These are phyloP conservation scores for Cryptosporidium felis DNA, from an alignment of 169 alveolate genomes.

Conservation along the genomic window DNA sequence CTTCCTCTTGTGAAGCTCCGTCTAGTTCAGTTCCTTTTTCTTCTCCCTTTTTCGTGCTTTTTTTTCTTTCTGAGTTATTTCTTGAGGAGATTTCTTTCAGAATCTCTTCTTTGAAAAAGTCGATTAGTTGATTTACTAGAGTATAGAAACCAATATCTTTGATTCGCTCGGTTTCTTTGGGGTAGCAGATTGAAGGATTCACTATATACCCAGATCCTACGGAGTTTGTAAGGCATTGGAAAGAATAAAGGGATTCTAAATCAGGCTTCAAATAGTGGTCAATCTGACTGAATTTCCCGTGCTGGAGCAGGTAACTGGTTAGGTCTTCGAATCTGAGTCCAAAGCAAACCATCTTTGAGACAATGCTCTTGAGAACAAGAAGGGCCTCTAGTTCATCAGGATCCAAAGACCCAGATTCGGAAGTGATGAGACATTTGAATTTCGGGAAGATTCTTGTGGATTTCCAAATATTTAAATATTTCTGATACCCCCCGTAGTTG, in stretches of 20 bases:
- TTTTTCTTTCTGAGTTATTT: background rate
- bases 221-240: constrained; percentile 15
- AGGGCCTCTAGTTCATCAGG: constrained; percentile 6
- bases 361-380: background rate
- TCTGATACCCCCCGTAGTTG: background rate
- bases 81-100: background rate
- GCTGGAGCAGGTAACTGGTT: background rate
- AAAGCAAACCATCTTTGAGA: constrained; percentile 36
- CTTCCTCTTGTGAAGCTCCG: too few relatives aligned
- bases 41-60: background rate
- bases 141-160: constrained; percentile 25
- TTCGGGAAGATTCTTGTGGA: constrained; percentile 18
- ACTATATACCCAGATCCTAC: constrained; percentile 4
- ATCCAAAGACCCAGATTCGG: background rate
- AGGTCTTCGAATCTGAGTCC: constrained; percentile 17
- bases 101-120: constrained; percentile 5
- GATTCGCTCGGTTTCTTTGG: background rate
- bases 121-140: constrained; percentile 21
- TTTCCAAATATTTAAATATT: background rate
- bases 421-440: background rate
- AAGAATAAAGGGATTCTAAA: constrained; percentile 6
- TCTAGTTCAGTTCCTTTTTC: too few relatives aligned
- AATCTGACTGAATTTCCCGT: background rate
- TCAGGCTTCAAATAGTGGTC: background rate
- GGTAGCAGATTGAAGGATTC: background rate